Evolutionary conservation across 495 filamentous ascomycete species (phyloP), one percentile per base, ranked within the genome.

Genomic region (Penicillium arizonense): DNA sequence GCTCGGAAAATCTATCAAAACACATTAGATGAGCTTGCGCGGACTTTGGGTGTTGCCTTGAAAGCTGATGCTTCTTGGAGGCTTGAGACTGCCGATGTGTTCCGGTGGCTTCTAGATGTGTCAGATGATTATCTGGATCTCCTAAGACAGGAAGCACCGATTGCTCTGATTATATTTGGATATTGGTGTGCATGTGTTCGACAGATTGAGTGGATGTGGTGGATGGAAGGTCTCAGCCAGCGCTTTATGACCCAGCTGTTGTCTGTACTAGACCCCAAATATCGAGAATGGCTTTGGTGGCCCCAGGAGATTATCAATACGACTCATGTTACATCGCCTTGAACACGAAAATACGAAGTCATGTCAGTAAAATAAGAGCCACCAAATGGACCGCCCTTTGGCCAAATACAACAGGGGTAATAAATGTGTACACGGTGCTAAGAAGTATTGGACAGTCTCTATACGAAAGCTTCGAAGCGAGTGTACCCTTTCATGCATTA

Each of bases 121-220:
- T 55, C 63, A 1, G 51, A 64, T 26, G 61, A 67, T n/a, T 70
- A 62, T 42, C 3, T 70, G 13, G 38, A 48, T 4, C 41, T 67
- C 13, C 30, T 68, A 5, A 18, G 43, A 1, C 50, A 57, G 47
- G 34, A 61, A 24, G 39, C 52, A 11, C 65, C 58, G 1, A 11
- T 63, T 26, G 67, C 67, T 1, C 42, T 72, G 5, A 41, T 70
- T n/a, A 53, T 72, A 2, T 47, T 67, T 26, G 60, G 23, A 3
- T 59, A 72, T 50, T 72, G 64, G 51, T 69, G 67, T 43, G 61
- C 67, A 13, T 35, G 55, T 9, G 26, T 72, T 28, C 50, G 55
- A 5, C 48, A 55, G 46, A 38, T 68, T 14, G 63, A 70, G 34
- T 62, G 63, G 58, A 59, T 64, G 51, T 72, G 69, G 69, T 72